Evolutionary conservation across 306 rosid genomes (phyloP), one percentile per base, ranked within the genome.

Genomic region (Mucuna pruriens): DNA sequence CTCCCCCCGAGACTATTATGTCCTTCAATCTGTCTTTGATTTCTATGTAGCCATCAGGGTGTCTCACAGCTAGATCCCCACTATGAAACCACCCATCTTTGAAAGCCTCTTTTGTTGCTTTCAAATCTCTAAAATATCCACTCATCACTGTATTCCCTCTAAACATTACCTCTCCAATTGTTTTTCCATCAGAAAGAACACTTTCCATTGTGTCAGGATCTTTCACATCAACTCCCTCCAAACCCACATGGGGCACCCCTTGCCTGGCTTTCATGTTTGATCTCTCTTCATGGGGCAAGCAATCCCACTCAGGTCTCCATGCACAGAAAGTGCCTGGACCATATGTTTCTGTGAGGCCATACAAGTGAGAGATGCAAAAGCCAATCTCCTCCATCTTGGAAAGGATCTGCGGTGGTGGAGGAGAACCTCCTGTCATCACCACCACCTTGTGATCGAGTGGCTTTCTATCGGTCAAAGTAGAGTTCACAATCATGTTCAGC

Each of bases 131-230:
- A 0, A 89, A 58, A 81, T 94, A 95, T 69, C 98, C 98, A 80
- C 94, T 88, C 97, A 95, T 95, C 42, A 95, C 94, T 45, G 95
- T 92, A 81, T 95, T 95, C 49, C 97, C 98, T 80, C 89, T 84
- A 10, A 92, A 83, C 97, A 95, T 90, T 13, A 95, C 75, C 84
- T 92, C 97, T 4, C 98, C 98, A 9, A 85, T 52, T 33, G 97
- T 90, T 82, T 78, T 87, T 1, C 98, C 95, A 79, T 95, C 97
- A 7, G 87, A 61, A 0, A 91, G 90, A 33, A 95, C 90, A 45
- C 89, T 84, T 67, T 82, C 86, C 97, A 95, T 90, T 0, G 94
- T 90, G 23, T 4, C n/a, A 1, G 97, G 84, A 81, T 95, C 90
- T 82, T 85, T 90, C n/a, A 95, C 67, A 48, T 93, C 97, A 11